These are phyloP conservation scores for Picea sitchensis DNA, from an alignment of 75 land plant genomes.

Conservation along the genomic window DNA sequence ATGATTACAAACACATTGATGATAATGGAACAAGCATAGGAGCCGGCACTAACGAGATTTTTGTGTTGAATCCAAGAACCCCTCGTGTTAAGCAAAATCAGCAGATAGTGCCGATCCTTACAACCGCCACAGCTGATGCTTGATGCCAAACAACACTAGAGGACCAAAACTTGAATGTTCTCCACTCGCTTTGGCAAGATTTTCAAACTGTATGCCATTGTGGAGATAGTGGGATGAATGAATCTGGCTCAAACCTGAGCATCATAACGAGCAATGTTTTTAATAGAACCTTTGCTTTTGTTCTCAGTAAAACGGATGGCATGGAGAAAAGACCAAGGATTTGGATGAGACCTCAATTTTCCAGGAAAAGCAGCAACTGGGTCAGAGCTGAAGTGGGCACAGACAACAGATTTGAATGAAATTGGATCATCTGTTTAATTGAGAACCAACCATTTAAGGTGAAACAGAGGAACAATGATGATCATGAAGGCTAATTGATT, in stretches of 20 bases:
- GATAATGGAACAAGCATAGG: too few species aligned
- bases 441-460: too few species aligned
- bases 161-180: conserved; percentile 41
- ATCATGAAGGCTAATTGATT: neutral
- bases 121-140: conserved; percentile 62
- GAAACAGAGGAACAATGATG: neutral
- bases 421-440: neutral
- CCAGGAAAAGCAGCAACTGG: neutral
- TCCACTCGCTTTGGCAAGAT: conserved; percentile 48
- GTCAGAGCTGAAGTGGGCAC: neutral
- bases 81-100: too few species aligned
- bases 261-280: conserved; percentile 81
- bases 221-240: conserved; percentile 72
- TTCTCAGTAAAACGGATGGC: conserved; percentile 69
- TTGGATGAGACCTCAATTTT: neutral
- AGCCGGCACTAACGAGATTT: too few species aligned
- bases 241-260: conserved; percentile 42
- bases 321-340: conserved; percentile 32
- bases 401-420: neutral
- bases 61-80: too few species aligned
- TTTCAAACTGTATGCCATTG: conserved; percentile 85
- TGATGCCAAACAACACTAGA: conserved; percentile 60
- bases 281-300: conserved; percentile 79
- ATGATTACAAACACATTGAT: too few species aligned
- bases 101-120: conserved; percentile 18